phyloP scores from a whole-genome alignment of 352 stramenopile species.

The Phytophthora hybrid region DNA sequence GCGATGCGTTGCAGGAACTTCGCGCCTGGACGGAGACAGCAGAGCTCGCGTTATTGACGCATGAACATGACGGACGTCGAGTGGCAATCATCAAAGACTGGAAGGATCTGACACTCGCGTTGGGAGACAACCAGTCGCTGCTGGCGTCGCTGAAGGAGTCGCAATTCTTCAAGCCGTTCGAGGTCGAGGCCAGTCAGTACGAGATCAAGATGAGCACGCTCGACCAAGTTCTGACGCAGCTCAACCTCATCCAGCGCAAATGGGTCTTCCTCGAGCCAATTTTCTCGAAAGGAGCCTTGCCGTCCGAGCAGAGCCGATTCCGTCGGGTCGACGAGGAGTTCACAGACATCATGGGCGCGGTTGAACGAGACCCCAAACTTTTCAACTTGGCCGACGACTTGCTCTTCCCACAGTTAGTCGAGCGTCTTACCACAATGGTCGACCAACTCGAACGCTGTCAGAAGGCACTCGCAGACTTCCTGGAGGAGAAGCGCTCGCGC shows the following conservation, averaged over 20 bases:
- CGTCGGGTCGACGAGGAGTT: conserved; percentile 95
- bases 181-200: conserved; percentile 90
- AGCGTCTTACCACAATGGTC: conserved; percentile 86
- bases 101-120: conserved; percentile 94
- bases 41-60: conserved; percentile 88
- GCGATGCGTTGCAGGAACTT: conserved; percentile 94
- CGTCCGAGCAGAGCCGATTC: conserved; percentile 92
- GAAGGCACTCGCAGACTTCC: conserved; percentile 94
- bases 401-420: conserved; percentile 89
- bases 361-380: conserved; percentile 91
- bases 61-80: conserved; percentile 80
- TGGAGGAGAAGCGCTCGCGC: conserved; percentile 93
- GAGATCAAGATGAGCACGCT: conserved; percentile 92
- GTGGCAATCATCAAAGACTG: conserved; percentile 96
- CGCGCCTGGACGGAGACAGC: conserved; percentile 93
- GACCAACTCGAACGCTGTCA: conserved; percentile 96
- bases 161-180: conserved; percentile 96
- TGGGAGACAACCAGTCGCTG: conserved; percentile 96
- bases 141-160: conserved; percentile 95
- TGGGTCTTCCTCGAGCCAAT: conserved; percentile 98
- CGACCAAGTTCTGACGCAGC: conserved; percentile 79
- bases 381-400: conserved; percentile 94
- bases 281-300: conserved; percentile 94
- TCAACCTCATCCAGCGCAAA: conserved; percentile 95
- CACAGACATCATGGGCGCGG: conserved; percentile 91